phyloP scores from a whole-genome alignment of 352 stramenopile species.

The Phytophthora citrophthora region DNA sequence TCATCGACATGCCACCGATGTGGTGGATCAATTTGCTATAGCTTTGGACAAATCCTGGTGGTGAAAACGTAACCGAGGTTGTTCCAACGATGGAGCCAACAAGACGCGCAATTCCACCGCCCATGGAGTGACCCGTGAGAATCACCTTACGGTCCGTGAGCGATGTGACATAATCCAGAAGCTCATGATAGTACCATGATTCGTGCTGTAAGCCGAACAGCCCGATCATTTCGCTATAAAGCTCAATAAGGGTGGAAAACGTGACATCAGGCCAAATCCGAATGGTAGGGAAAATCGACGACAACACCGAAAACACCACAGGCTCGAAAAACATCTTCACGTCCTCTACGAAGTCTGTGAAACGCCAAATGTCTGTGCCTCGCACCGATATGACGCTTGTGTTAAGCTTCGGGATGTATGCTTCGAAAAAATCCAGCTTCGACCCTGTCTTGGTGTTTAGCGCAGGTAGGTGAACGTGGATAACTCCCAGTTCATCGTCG shows the following conservation, averaged over 20 bases:
- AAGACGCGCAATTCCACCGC: conserved; percentile 84
- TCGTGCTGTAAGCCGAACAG: conserved; percentile 90
- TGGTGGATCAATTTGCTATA: conserved; percentile 90
- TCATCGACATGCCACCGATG: conserved; percentile 72
- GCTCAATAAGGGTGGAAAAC: conserved; percentile 85
- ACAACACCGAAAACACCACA: conserved; percentile 90
- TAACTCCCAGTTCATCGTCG: conserved; percentile 40
- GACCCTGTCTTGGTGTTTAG: conserved; percentile 85
- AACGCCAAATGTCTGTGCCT: conserved; percentile 90
- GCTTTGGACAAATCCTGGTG: conserved; percentile 86
- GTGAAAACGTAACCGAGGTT: conserved; percentile 87
- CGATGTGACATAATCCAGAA: conserved; percentile 83
- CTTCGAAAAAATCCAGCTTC: conserved; percentile 88
- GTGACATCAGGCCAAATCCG: conserved; percentile 92
- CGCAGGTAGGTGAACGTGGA: conserved; percentile 67
- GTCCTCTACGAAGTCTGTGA: conserved; percentile 92
- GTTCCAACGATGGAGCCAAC: conserved; percentile 81
- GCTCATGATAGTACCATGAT: conserved; percentile 88
- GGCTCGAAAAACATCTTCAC: conserved; percentile 93
- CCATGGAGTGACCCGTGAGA: conserved; percentile 90
- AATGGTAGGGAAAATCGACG: conserved; percentile 90
- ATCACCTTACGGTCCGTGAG: conserved; percentile 85
- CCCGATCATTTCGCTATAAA: conserved; percentile 88
- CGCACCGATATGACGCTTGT: conserved; percentile 88
- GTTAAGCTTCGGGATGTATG: conserved; percentile 78